Evolutionary conservation across 2,329 filamentous ascomycete genomes (phyloP), one percentile per base, ranked within the genome.

Genomic region (Claviceps sp.): DNA sequence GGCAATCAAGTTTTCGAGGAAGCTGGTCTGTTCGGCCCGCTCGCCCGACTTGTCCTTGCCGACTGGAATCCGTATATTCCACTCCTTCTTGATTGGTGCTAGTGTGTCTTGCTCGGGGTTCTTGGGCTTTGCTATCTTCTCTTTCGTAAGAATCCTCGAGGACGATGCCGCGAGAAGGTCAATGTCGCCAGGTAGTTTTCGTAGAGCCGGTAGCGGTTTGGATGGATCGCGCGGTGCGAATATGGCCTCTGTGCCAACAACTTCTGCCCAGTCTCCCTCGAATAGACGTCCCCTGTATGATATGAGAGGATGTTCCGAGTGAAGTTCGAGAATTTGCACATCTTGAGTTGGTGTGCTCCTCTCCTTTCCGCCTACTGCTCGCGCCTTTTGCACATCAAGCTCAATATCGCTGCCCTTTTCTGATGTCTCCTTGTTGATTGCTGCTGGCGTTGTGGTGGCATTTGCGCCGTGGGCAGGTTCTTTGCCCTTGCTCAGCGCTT

Each of bases 311-410:
- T 86, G 84, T 2, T 70, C 61, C 1, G 83, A 83, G 65, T 95
- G 85, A 3, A 96, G 74, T 29, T 88, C 88, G n/a, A 93, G 73
- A 49, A 96, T 83, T 62, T 95, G 88, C 5, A 95, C 78, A 40
- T 77, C 68, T 34, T 69, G 62, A 6, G 55, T 39, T 45, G 44
- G 50, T 17, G 29, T 11, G 6, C 45, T 22, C 17, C 34, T n/a
- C 20, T 59, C 54, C 13, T 51, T 29, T 16, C 34, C 45, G 29
- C 22, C 45, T 16, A 3, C 34, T 23, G n/a, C 29, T 16, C 8
- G 47, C 16, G 51, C 50, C 16, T 55, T 52, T 43, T 36, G 44
- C n/a, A n/a, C 37, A 26, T 46, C 50, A 16, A 43, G 47, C 14
- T 38, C 37, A 39, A 50, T 51, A 11, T 22, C 23, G 20, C 36